Evolutionary conservation across 805 yeast species (phyloP), one percentile per base, ranked within the genome.

Genomic region (Zygotorulaspora florentina): DNA sequence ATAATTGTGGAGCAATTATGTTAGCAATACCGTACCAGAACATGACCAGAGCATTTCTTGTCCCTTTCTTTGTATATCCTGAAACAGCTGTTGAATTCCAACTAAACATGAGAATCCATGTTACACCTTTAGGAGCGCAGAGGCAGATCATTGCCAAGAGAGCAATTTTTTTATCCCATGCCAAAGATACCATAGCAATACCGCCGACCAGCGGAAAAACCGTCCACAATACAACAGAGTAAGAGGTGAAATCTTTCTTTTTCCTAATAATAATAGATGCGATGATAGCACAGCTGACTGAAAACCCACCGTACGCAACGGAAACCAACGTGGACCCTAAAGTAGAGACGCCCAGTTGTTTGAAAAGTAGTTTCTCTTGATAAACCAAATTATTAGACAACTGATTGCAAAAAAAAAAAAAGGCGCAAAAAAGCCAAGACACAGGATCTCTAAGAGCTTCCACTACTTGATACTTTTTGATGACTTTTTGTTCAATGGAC

Each of bases 1-100:
- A 79, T 29, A 79, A 56, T 55, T 78, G 83, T 3, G 83, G 82
- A 3, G 80, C 72, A 29, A 77, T 71, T 29, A 79, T 67, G 52
- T 79, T 79, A 6, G 77, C 68, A 41, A 77, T 50, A 43, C 76
- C 67, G 49, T 73, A 77, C n/a, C 69, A 68, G 12, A 69, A 61
- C 74, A 74, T 67, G 23, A 66, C 63, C 53, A 73, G 52, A 26
- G 69, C 74, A 49, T 68, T 74, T 62, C 79, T 71, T 1, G 74
- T 69, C 7, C 75, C 47, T 51, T 69, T 70, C 59, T 79, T 79
- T 12, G 82, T 75, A 53, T 75, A 68, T 31, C 80, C 80, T 5
- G 80, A 69, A 40, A 62, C 59, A 3, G 66, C 54, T 2, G 68
- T 57, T 1, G 47, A 45, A 31, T 57, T 59, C 70, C 70, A 67